Conservation (phyloP, 2,329 filamentous ascomycete genomes). For the Trichoderma cornu-damae region DNA sequence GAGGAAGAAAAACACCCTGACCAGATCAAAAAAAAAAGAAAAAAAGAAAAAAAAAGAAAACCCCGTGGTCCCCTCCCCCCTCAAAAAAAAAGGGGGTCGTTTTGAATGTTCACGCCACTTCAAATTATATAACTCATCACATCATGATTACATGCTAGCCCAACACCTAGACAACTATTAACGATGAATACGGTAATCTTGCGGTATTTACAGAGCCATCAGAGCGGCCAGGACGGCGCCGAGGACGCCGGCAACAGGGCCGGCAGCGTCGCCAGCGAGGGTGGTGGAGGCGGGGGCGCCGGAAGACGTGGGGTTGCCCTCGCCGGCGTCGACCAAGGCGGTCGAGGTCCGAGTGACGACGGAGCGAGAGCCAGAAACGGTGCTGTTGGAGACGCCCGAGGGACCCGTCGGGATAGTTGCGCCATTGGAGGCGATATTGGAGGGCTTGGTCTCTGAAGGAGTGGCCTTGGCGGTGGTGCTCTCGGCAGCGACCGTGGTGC, state of each 20-base stretch:
- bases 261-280: conserved; percentile 22
- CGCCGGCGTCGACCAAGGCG: conserved; percentile 19
- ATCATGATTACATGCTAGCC: conserved; percentile 17
- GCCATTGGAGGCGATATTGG: conserved; percentile 11
- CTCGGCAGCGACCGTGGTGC: neutral
- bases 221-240: conserved; percentile 31
- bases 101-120: conserved; percentile 2
- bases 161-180: conserved; percentile 4
- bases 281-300: conserved; percentile 16
- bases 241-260: conserved; percentile 28
- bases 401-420: conserved; percentile 1
- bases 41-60: too few species aligned
- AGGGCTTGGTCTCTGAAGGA: neutral
- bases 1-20: neutral
- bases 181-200: neutral
- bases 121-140: conserved; percentile 8
- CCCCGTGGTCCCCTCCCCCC: neutral
- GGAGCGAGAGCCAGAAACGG: conserved; percentile 11
- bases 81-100: neutral
- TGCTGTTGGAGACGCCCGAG: conserved; percentile 15
- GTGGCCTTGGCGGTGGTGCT: neutral
- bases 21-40: neutral
- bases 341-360: conserved; percentile 20
- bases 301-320: conserved; percentile 20
- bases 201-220: conserved; percentile 31